Conservation (phyloP, 2,329 filamentous ascomycete species). For the Fusarium chaquense region DNA sequence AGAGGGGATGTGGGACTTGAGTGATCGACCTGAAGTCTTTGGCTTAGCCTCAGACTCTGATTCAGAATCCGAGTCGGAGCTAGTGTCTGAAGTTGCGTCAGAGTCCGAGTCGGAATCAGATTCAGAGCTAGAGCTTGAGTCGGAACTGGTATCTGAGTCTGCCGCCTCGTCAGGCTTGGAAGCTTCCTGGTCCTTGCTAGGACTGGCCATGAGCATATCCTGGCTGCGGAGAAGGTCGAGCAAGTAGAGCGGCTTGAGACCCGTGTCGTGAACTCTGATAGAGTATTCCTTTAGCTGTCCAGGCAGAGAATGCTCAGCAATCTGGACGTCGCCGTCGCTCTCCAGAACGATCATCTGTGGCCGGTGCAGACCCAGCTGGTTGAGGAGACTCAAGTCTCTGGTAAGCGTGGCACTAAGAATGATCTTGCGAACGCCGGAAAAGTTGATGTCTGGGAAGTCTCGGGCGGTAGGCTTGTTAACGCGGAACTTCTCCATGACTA, state of each 20-base stretch:
- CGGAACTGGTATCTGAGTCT: conserved; percentile 50
- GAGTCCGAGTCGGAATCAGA: conserved; percentile 51
- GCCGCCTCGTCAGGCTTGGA: conserved; percentile 51
- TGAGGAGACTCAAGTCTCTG: conserved; percentile 82
- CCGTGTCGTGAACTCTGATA: conserved; percentile 75
- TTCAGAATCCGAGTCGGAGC: conserved; percentile 48
- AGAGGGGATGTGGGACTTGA: conserved; percentile 53
- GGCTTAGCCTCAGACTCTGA: conserved; percentile 46
- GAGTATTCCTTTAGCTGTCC: conserved; percentile 72
- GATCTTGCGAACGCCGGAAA: conserved; percentile 77
- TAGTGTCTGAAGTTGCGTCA: conserved; percentile 41
- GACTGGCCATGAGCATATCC: conserved; percentile 55
- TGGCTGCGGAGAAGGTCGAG: conserved; percentile 76
- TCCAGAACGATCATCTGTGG: conserved; percentile 84
- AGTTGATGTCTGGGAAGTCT: conserved; percentile 65
- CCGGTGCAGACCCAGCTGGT: conserved; percentile 75
- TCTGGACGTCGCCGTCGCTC: conserved; percentile 59
- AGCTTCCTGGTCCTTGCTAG: conserved; percentile 18
- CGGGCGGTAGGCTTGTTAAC: conserved; percentile 62
- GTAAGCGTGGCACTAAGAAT: conserved; percentile 95
- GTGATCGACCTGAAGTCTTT: conserved; percentile 27
- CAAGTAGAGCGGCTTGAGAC: conserved; percentile 86
- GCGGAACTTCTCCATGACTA: conserved; percentile 74
- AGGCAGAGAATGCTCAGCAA: conserved; percentile 69
- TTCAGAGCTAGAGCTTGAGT: conserved; percentile 45